phyloP scores from a whole-genome alignment of 1,139 yeast species.

The Zygosaccharomyces sapae region DNA sequence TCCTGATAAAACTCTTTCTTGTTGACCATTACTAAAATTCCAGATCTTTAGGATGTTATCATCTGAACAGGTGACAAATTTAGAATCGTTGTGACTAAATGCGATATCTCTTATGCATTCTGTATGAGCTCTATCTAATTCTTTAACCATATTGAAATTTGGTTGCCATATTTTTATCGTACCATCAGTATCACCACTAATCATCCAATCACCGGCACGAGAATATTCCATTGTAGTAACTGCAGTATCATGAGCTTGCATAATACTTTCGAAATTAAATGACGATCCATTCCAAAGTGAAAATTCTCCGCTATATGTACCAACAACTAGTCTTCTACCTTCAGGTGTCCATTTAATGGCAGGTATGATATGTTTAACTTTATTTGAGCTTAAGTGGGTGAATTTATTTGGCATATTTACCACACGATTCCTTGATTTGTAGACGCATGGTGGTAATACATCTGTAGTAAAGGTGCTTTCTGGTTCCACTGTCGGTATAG shows the following conservation, averaged over 20 bases:
- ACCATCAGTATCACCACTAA: constrained; percentile 93
- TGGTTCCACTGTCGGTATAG: constrained; percentile 63
- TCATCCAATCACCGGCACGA: constrained; percentile 89
- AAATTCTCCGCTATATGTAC: constrained; percentile 91
- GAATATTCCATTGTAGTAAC: constrained; percentile 76
- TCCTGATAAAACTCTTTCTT: constrained; percentile 76
- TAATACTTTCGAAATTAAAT: constrained; percentile 91
- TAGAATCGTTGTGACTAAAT: constrained; percentile 84
- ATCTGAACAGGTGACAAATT: constrained; percentile 88
- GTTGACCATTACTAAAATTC: constrained; percentile 88
- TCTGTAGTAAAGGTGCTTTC: constrained; percentile 72
- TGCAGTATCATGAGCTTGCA: constrained; percentile 97
- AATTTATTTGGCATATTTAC: constrained; percentile 73
- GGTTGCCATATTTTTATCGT: constrained; percentile 95
- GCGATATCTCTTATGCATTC: constrained; percentile 84
- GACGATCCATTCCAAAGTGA: constrained; percentile 96
- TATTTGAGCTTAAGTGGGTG: constrained; percentile 86
- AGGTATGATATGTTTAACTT: constrained; percentile 86
- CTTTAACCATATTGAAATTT: constrained; percentile 91
- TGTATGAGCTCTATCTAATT: constrained; percentile 64
- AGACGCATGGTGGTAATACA: constrained; percentile 66
- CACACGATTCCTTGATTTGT: constrained; percentile 45
- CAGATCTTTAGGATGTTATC: constrained; percentile 86
- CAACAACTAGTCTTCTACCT: constrained; percentile 84
- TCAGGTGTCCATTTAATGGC: constrained; percentile 96